phyloP scores from a whole-genome alignment of 2,329 filamentous ascomycete genomes.

The Akanthomyces uredinophilus region DNA sequence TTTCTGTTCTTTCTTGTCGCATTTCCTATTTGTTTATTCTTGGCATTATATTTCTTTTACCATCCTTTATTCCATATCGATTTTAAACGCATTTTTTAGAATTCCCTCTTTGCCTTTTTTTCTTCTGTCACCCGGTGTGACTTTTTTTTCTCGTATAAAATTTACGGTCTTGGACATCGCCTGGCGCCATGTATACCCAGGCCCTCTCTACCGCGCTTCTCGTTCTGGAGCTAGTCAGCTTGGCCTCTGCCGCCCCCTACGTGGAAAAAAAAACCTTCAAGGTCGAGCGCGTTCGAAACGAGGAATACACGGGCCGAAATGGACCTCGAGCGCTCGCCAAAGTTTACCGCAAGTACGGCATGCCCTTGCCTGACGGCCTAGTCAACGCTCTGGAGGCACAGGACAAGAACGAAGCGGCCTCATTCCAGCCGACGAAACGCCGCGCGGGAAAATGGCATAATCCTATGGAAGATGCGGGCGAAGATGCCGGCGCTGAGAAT shows the following conservation, averaged over 20 bases:
- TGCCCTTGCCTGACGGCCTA: constrained; percentile 42
- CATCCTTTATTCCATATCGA: neutral
- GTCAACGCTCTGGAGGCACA: constrained; percentile 32
- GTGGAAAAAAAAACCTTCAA: constrained; percentile 55
- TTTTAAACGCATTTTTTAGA: neutral
- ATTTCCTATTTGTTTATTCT: neutral
- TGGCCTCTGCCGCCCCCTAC: constrained; percentile 32
- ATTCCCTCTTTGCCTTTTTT: neutral
- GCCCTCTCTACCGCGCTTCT: constrained; percentile 35
- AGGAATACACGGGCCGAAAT: constrained; percentile 48
- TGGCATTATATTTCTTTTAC: neutral
- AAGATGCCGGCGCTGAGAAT: neutral
- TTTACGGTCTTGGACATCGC: constrained; percentile 1
- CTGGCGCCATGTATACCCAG: constrained; percentile 10
- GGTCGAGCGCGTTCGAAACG: constrained; percentile 52
- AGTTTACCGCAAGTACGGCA: constrained; percentile 63
- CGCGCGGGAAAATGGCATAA: constrained; percentile 1
- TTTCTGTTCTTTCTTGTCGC: neutral
- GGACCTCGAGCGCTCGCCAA: constrained; percentile 58
- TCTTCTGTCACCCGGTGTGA: constrained; percentile 4
- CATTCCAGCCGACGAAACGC: constrained; percentile 11
- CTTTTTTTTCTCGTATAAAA: neutral
- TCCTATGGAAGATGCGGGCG: neutral
- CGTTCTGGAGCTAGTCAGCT: constrained; percentile 43
- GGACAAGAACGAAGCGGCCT: constrained; percentile 10